phyloP scores from a whole-genome alignment of 1,284 basidiomycete genomes.

The Schizophyllum commune region DNA sequence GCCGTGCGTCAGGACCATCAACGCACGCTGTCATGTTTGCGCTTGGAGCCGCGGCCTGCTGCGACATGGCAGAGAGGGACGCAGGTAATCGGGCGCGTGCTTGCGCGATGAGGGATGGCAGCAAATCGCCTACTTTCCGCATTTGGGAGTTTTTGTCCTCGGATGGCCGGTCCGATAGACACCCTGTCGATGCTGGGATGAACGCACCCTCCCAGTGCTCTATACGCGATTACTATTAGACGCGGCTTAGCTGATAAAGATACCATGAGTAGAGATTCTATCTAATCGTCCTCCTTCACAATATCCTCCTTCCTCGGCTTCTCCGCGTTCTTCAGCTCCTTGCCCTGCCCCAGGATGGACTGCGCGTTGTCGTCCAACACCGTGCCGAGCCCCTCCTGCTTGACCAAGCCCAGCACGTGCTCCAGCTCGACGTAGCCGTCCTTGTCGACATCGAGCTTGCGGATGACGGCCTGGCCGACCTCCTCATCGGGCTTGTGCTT shows the following conservation, averaged over 20 bases:
- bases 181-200: too few relatives aligned
- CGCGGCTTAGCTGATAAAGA: not conserved
- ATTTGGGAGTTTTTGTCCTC: too few relatives aligned
- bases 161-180: too few relatives aligned
- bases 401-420: slow-evolving; percentile 74
- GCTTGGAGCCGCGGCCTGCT: not conserved
- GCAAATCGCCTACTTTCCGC: too few relatives aligned
- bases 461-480: slow-evolving; percentile 81
- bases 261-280: slow-evolving; percentile 2
- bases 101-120: too few relatives aligned
- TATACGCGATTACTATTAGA: not conserved
- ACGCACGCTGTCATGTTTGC: not conserved
- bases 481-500: slow-evolving; percentile 91
- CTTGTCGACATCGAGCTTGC: slow-evolving; percentile 94
- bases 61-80: not conserved
- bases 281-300: slow-evolving; percentile 54
- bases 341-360: slow-evolving; percentile 66
- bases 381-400: slow-evolving; percentile 71
- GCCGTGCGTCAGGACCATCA: not conserved
- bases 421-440: slow-evolving; percentile 91
- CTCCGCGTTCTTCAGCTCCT: slow-evolving; percentile 60
- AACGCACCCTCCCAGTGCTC: not conserved
- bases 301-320: slow-evolving; percentile 84
- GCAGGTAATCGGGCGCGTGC: not conserved
- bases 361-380: slow-evolving; percentile 69